phyloP scores from a whole-genome alignment of 2,329 filamentous ascomycete species.

The Epichloe bromicola region DNA sequence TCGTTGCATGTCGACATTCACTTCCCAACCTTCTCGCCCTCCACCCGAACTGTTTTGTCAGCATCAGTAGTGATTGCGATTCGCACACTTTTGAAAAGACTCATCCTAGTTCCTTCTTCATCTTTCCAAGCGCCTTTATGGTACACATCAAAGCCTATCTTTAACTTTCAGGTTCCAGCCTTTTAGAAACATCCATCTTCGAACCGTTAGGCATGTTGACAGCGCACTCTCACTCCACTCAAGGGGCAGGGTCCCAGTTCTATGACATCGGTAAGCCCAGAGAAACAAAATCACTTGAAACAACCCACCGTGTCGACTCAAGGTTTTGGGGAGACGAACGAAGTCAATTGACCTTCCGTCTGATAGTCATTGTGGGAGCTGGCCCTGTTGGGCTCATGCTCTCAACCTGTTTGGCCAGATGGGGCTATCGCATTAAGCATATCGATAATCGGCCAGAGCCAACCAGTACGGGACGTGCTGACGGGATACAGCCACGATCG shows the following conservation, averaged over 20 bases:
- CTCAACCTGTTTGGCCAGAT: constrained; percentile 76
- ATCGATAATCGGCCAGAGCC: constrained; percentile 83
- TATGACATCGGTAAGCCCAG: constrained; percentile 32
- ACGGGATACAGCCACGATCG: constrained; percentile 84
- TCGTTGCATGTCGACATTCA: background rate
- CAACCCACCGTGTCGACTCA: background rate
- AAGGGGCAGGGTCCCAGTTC: constrained; percentile 7
- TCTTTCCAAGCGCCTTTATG: background rate
- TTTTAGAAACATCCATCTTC: background rate
- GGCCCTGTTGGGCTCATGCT: constrained; percentile 81
- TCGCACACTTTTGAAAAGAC: background rate
- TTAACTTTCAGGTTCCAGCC: background rate
- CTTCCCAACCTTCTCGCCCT: background rate
- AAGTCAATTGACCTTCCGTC: background rate
- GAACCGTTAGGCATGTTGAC: background rate
- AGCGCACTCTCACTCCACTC: background rate
- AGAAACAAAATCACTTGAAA: background rate
- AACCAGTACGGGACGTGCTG: constrained; percentile 72
- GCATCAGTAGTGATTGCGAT: background rate
- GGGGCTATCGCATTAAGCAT: constrained; percentile 92
- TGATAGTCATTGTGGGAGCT: constrained; percentile 70
- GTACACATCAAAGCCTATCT: background rate
- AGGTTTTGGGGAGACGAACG: background rate
- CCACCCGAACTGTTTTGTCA: background rate
- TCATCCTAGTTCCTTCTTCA: background rate